phyloP scores from a whole-genome alignment of 106 monocot species.

The Platanthera zijinensis region DNA sequence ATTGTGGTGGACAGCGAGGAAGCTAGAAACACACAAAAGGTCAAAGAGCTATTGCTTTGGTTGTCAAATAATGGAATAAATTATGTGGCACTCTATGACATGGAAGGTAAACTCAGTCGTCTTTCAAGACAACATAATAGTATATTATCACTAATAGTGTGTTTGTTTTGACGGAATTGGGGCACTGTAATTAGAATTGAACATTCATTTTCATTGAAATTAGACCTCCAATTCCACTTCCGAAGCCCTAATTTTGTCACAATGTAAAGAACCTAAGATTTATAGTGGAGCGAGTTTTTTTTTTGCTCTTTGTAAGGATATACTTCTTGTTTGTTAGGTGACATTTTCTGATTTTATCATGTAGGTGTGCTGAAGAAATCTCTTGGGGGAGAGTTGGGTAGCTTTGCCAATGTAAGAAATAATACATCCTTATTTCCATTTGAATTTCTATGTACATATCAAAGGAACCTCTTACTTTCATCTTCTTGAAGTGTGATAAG shows the following conservation, averaged over 20 bases:
- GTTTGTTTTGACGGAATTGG: too few species aligned
- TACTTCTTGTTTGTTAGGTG: not conserved
- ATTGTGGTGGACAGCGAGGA: constrained; percentile 74
- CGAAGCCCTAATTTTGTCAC: too few species aligned
- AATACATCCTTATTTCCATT: not conserved
- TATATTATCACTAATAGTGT: not conserved
- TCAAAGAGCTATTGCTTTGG: constrained; percentile 58
- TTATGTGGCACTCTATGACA: constrained; percentile 65
- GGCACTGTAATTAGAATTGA: too few species aligned
- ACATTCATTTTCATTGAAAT: too few species aligned
- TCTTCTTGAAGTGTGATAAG: not conserved
- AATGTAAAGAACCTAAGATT: not conserved
- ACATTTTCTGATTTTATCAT: not conserved
- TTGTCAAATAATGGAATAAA: constrained; percentile 45
- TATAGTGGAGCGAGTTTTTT: not conserved
- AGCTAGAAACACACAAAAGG: constrained; percentile 37
- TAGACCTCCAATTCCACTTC: too few species aligned
- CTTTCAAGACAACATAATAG: not conserved
- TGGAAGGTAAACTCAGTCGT: constrained; percentile 40
- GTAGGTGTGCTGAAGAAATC: constrained; percentile 7
- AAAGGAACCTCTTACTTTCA: not conserved
- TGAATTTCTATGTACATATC: not conserved
- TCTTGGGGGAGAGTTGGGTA: not conserved
- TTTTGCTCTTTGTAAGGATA: not conserved
- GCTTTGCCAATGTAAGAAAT: constrained; percentile 2